Percentiles rank a stretch among this genome's conserved stretches.
Evolutionary conservation across 768 basidiomycete species (phyloP).

Genomic region (Hemileccinum impolitum): DNA sequence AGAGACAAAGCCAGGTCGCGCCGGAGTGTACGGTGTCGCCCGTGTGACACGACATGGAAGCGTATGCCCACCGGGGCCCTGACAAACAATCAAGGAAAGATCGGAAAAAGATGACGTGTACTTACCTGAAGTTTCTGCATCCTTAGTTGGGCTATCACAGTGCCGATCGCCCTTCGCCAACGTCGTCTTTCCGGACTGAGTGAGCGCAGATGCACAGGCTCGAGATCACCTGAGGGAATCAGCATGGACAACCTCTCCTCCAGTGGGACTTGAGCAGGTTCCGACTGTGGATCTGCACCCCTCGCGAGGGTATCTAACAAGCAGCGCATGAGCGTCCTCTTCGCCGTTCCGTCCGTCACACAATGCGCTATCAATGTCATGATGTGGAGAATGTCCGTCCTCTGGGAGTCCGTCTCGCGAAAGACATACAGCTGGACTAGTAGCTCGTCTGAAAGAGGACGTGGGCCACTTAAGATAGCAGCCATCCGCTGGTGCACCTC

Average conservation of each 20-base stretch:
- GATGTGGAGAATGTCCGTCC: slow-evolving; percentile 37
- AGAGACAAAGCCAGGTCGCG: slow-evolving; percentile 30
- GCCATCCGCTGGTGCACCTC: slow-evolving; percentile 33
- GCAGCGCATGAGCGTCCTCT: slow-evolving; percentile 39
- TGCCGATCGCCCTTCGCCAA: slow-evolving; percentile 46
- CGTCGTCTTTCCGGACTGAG: slow-evolving; percentile 36
- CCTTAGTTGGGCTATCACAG: slow-evolving; percentile 35
- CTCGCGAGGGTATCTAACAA: slow-evolving; percentile 43
- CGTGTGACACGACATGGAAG: slow-evolving; percentile 44
- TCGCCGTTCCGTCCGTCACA: slow-evolving; percentile 50
- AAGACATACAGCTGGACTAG: slow-evolving; percentile 43
- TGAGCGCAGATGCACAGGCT: slow-evolving; percentile 28
- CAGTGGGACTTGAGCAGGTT: slow-evolving; percentile 23
- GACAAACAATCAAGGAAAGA: background rate
- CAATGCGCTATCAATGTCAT: slow-evolving; percentile 45
- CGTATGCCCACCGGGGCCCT: slow-evolving; percentile 51
- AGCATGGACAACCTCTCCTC: slow-evolving; percentile 8
- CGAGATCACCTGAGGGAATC: slow-evolving; percentile 37
- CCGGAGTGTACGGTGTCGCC: slow-evolving; percentile 35
- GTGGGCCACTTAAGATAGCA: slow-evolving; percentile 31
- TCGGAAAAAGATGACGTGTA: background rate
- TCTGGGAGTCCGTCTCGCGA: slow-evolving; percentile 30
- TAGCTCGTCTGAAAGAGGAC: slow-evolving; percentile 40
- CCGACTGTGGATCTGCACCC: background rate
- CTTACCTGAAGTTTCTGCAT: slow-evolving; percentile 36